phyloP scores from a whole-genome alignment of 1,284 basidiomycete genomes.

The Leccinum solheimii region DNA sequence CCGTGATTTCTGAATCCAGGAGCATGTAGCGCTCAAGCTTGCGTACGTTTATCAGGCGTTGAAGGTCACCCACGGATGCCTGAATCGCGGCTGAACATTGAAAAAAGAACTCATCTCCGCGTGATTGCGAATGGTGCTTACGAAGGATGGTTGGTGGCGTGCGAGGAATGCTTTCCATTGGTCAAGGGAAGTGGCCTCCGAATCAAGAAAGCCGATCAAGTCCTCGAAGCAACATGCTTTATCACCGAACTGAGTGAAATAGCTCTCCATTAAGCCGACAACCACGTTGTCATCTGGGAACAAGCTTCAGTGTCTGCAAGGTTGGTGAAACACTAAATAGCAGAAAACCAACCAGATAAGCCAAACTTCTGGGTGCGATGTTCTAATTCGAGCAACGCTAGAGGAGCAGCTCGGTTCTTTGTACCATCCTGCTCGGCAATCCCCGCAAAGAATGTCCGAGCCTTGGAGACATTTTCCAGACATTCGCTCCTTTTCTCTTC shows the following conservation, averaged over 20 bases:
- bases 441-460: slow-evolving; percentile 54
- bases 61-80: slow-evolving; percentile 51
- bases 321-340: background rate
- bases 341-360: slow-evolving; percentile 45
- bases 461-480: slow-evolving; percentile 43
- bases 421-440: slow-evolving; percentile 62
- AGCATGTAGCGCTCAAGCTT: slow-evolving; percentile 70
- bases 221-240: slow-evolving; percentile 89
- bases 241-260: slow-evolving; percentile 72
- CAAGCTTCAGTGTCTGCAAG: slow-evolving; percentile 11
- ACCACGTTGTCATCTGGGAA: slow-evolving; percentile 45
- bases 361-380: slow-evolving; percentile 51
- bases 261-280: slow-evolving; percentile 55
- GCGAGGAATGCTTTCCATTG: slow-evolving; percentile 61
- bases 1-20: slow-evolving; percentile 45
- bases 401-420: slow-evolving; percentile 68
- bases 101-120: slow-evolving; percentile 15
- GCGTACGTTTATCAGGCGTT: slow-evolving; percentile 65
- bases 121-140: slow-evolving; percentile 36
- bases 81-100: slow-evolving; percentile 28
- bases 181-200: slow-evolving; percentile 47
- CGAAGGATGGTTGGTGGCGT: slow-evolving; percentile 47
- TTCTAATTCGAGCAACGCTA: slow-evolving; percentile 74
- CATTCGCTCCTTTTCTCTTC: slow-evolving; percentile 36
- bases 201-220: slow-evolving; percentile 60